These are phyloP conservation scores for Xylariaceae sp. DNA, from an alignment of 2,329 filamentous ascomycete genomes.

Conservation along the genomic window DNA sequence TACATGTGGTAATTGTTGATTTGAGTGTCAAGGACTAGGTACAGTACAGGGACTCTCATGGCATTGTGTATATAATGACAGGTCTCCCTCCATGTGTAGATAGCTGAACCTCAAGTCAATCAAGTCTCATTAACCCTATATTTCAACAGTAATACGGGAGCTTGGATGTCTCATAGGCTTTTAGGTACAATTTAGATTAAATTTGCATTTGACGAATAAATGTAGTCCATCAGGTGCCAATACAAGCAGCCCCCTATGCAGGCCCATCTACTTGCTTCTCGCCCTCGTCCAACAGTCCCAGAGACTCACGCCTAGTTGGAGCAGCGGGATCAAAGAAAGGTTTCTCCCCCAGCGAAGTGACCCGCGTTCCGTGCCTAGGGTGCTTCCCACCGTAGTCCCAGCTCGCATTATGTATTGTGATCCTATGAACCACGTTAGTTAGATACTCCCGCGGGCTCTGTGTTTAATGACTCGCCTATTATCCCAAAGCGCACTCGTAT, in stretches of 20 bases:
- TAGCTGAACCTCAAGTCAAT: too few relatives aligned
- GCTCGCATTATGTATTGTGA: conserved; percentile 74
- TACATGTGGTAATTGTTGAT: too few relatives aligned
- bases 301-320: conserved; percentile 66
- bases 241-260: conserved; percentile 5
- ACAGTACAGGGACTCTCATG: too few relatives aligned
- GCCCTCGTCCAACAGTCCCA: conserved; percentile 63
- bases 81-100: too few relatives aligned
- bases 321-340: conserved; percentile 67
- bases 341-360: conserved; percentile 72
- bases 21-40: too few relatives aligned
- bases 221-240: neutral
- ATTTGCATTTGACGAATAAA: neutral
- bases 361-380: conserved; percentile 71
- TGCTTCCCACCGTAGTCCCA: conserved; percentile 73
- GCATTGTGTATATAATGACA: too few relatives aligned
- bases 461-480: conserved; percentile 53
- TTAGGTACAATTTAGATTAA: too few relatives aligned
- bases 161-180: too few relatives aligned
- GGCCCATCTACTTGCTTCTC: conserved; percentile 44
- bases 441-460: neutral
- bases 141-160: too few relatives aligned
- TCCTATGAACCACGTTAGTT: conserved; percentile 42
- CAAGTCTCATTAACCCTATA: too few relatives aligned
- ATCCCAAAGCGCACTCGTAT: conserved; percentile 71